Conservation (phyloP, 2,329 filamentous ascomycete species). For the Ascomycota sp. region DNA sequence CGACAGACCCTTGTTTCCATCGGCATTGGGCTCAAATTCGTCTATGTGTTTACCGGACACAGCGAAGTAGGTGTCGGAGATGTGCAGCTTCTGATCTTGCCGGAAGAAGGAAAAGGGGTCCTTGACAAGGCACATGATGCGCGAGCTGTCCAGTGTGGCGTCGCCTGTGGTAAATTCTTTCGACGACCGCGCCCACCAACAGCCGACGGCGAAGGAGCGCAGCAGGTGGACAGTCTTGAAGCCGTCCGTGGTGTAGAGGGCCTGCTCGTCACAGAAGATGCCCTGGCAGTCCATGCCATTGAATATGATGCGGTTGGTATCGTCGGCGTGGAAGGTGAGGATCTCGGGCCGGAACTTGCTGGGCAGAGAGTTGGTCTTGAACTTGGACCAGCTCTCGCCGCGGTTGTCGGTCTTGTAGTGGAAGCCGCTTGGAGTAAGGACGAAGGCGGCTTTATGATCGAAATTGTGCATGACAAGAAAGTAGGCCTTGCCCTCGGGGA, state of each 20-base stretch:
- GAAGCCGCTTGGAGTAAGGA: slow-evolving; percentile 44
- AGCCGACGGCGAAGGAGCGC: slow-evolving; percentile 49
- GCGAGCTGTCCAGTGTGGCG: slow-evolving; percentile 41
- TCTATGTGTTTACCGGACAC: slow-evolving; percentile 25
- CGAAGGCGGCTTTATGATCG: slow-evolving; percentile 60
- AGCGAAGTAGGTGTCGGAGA: slow-evolving; percentile 71
- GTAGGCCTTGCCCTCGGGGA: slow-evolving; percentile 41
- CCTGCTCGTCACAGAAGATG: slow-evolving; percentile 40
- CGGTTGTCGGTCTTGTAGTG: slow-evolving; percentile 75
- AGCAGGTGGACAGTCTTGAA: slow-evolving; percentile 53
- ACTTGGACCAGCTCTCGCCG: slow-evolving; percentile 63
- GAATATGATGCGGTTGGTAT: slow-evolving; percentile 73
- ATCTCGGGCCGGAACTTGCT: slow-evolving; percentile 27
- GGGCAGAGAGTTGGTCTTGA: slow-evolving; percentile 39
- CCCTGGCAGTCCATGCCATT: slow-evolving; percentile 51
- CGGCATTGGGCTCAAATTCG: slow-evolving; percentile 58
- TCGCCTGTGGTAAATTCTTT: slow-evolving; percentile 52
- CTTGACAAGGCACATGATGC: slow-evolving; percentile 62
- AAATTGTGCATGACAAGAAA: slow-evolving; percentile 58
- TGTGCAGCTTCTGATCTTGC: slow-evolving; percentile 56
- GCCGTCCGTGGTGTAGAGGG: slow-evolving; percentile 65
- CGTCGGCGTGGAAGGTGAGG: slow-evolving; percentile 63
- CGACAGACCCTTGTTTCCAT: slow-evolving; percentile 50
- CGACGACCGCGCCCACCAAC: slow-evolving; percentile 71
- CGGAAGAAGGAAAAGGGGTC: slow-evolving; percentile 51